These are phyloP conservation scores for Aspergillus cavernicola DNA, from an alignment of 495 filamentous ascomycete species.

Conservation along the genomic window DNA sequence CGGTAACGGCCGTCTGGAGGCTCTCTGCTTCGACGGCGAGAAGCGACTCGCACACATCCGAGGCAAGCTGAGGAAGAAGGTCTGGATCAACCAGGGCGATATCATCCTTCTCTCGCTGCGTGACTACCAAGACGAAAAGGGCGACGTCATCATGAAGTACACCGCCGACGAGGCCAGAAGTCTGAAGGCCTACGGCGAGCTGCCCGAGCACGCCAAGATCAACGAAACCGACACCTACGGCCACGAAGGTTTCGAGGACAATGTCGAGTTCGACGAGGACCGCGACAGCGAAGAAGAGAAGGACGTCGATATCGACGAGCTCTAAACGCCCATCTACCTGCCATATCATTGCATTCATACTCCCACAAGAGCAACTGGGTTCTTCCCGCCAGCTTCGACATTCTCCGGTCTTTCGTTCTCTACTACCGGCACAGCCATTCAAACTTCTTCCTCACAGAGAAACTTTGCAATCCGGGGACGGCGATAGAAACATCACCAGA, in stretches of 20 bases:
- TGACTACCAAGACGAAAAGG: conserved; percentile 99
- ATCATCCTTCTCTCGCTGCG: conserved; percentile 96
- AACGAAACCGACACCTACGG: conserved; percentile 97
- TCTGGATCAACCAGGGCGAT: conserved; percentile 98
- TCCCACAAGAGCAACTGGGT: conserved; percentile 38
- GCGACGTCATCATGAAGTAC: conserved; percentile 99
- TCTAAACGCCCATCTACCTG: conserved; percentile 34
- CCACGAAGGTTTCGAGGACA: conserved; percentile 56
- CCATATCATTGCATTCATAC: conserved; percentile 28
- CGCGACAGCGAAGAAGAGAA: conserved; percentile 55
- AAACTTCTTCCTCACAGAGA: conserved; percentile 3
- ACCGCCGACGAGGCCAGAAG: conserved; percentile 92
- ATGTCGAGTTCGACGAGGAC: conserved; percentile 60
- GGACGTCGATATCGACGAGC: conserved; percentile 59
- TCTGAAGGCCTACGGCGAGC: conserved; percentile 93
- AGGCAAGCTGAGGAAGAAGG: conserved; percentile 97
- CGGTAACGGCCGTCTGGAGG: conserved; percentile 95
- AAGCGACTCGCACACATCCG: conserved; percentile 51
- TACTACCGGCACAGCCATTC: conserved; percentile 11
- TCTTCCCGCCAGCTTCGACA: conserved; percentile 23
- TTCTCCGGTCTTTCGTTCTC: conserved; percentile 23
- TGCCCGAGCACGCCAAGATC: conserved; percentile 98
- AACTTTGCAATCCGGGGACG: neutral
- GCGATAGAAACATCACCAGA: conserved; percentile 6
- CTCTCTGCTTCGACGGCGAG: conserved; percentile 93